phyloP scores from a whole-genome alignment of 1,284 basidiomycete species.

The Ganoderma sp. region DNA sequence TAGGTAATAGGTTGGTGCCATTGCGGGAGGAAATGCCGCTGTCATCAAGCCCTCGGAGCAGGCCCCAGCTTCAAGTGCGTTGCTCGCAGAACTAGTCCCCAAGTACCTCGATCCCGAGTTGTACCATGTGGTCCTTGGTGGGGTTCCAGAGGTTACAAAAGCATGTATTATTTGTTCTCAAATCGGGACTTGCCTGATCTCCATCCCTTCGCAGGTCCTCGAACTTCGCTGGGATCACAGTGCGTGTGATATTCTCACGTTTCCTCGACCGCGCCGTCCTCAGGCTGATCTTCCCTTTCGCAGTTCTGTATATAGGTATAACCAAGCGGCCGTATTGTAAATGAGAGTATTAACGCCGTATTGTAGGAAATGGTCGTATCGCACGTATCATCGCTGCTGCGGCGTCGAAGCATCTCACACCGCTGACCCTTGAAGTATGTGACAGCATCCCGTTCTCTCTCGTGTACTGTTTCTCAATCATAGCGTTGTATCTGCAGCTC shows the following conservation, averaged over 20 bases:
- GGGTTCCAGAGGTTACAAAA: constrained; percentile 74
- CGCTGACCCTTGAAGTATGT: constrained; percentile 72
- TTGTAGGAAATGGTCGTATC: constrained; percentile 70
- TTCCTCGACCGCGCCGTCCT: too few relatives aligned
- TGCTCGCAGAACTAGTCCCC: constrained; percentile 77
- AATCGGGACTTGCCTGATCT: background rate
- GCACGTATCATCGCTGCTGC: constrained; percentile 81
- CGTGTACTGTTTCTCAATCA: background rate
- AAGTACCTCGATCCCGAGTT: constrained; percentile 83
- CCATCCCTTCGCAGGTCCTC: constrained; percentile 53
- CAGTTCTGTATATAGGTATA: constrained; percentile 1
- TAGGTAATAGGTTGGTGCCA: constrained; percentile 65
- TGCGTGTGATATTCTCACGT: constrained; percentile 45
- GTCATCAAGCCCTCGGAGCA: constrained; percentile 85
- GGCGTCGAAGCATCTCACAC: constrained; percentile 88
- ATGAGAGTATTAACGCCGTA: background rate
- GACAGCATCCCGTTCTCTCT: background rate
- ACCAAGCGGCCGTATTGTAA: background rate
- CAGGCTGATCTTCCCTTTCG: background rate
- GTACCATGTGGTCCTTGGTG: constrained; percentile 78
- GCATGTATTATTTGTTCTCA: constrained; percentile 40
- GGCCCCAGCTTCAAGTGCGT: constrained; percentile 63
- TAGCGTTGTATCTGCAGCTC: background rate
- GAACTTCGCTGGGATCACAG: constrained; percentile 89
- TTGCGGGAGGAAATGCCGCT: constrained; percentile 80